phyloP scores from a whole-genome alignment of 805 yeast genomes.

The Teunomyces funiuensis region DNA sequence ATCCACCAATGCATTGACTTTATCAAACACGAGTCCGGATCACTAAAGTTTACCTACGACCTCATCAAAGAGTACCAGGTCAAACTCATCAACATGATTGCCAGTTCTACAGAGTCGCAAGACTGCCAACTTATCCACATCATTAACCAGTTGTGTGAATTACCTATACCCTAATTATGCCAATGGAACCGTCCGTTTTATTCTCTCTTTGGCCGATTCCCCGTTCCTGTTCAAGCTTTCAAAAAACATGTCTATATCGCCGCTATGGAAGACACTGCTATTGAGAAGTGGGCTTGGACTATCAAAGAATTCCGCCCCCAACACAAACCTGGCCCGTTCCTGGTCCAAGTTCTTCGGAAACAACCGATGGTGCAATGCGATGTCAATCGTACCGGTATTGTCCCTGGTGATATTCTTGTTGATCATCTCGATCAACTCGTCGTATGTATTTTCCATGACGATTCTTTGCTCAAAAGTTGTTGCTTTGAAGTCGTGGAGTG shows the following conservation, averaged over 20 bases:
- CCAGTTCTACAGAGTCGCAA: background rate
- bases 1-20: slow-evolving; percentile 14
- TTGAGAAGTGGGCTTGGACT: slow-evolving; percentile 3
- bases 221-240: slow-evolving; percentile 14
- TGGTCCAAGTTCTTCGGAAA: slow-evolving; percentile 24
- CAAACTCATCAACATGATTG: slow-evolving; percentile 17
- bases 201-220: slow-evolving; percentile 8
- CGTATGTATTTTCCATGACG: slow-evolving; percentile 16
- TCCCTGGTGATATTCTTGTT: slow-evolving; percentile 13
- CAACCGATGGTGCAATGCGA: slow-evolving; percentile 21
- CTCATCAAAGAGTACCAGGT: slow-evolving; percentile 22
- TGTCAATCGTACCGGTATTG: slow-evolving; percentile 18
- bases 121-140: background rate
- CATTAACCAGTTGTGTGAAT: slow-evolving; percentile 1
- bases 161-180: slow-evolving; percentile 7
- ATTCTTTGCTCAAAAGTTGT: slow-evolving; percentile 19
- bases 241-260: slow-evolving; percentile 27
- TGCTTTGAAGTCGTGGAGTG: slow-evolving; percentile 5
- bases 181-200: slow-evolving; percentile 6
- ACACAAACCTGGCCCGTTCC: slow-evolving; percentile 20
- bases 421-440: slow-evolving; percentile 18
- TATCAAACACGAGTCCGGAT: slow-evolving; percentile 21
- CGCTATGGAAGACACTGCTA: background rate
- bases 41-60: slow-evolving; percentile 25
- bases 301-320: slow-evolving; percentile 11